Evolutionary conservation across 75 land plant genomes (phyloP).

Genomic region (Pinus taeda): DNA sequence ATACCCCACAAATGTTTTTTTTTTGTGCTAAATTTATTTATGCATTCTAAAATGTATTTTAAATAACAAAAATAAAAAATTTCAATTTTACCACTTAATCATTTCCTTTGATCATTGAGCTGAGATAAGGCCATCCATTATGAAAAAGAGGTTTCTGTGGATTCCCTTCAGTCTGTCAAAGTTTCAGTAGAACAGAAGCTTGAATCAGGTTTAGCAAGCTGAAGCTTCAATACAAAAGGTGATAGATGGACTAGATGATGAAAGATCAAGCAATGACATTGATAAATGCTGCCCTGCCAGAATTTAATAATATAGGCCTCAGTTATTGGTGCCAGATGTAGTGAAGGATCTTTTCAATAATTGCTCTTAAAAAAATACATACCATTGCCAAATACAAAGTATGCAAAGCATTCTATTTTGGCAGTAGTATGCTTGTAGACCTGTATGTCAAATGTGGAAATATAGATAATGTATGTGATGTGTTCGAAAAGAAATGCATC

Average conservation of each 20-base stretch:
- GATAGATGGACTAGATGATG: background rate
- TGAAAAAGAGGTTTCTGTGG: background rate
- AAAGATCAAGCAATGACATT: background rate
- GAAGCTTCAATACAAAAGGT: background rate
- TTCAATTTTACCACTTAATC: too few species aligned
- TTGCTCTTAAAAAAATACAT: background rate
- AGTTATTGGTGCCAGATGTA: background rate
- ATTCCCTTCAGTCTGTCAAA: background rate
- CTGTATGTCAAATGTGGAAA: too few species aligned
- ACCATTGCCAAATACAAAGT: too few species aligned
- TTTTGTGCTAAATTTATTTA: too few species aligned
- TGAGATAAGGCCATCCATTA: background rate
- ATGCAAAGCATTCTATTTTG: too few species aligned
- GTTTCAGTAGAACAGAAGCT: background rate
- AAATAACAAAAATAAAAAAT: too few species aligned
- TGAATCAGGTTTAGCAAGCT: background rate
- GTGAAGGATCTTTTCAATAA: background rate
- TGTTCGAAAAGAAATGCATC: too few species aligned
- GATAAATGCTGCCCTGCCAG: background rate
- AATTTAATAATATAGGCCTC: background rate
- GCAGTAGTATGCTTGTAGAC: too few species aligned
- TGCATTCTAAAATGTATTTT: too few species aligned
- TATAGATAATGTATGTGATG: too few species aligned
- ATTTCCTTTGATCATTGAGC: background rate
- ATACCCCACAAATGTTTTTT: too few species aligned